phyloP scores from a whole-genome alignment of 768 basidiomycete species.

The Lactifluus rugatus region DNA sequence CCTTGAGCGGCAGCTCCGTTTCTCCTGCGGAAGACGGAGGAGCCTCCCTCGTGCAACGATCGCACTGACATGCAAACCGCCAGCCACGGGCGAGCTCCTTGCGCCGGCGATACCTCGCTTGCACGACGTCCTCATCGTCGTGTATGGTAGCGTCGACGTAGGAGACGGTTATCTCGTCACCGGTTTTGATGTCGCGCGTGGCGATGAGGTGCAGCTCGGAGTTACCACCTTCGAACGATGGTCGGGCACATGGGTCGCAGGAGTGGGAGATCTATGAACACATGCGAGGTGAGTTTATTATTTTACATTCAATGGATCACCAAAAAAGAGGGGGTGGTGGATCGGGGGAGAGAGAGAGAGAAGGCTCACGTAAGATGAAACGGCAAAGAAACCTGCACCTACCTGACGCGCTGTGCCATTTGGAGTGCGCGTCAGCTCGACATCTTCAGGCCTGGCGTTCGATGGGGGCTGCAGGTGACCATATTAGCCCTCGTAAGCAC shows the following conservation, averaged over 20 bases:
- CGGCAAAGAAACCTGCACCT: constrained; percentile 63
- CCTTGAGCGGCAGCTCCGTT: constrained; percentile 29
- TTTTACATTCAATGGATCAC: background rate
- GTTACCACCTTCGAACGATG: constrained; percentile 56
- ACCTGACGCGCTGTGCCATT: constrained; percentile 67
- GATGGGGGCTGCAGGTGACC: constrained; percentile 38
- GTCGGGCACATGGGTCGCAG: constrained; percentile 56
- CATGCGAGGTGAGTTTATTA: background rate
- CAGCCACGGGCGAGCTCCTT: constrained; percentile 72
- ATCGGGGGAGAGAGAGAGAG: background rate
- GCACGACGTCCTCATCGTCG: constrained; percentile 40
- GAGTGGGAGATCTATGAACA: constrained; percentile 53
- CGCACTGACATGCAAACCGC: constrained; percentile 69
- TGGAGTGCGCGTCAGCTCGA: constrained; percentile 69
- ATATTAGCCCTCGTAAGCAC: background rate
- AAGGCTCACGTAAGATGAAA: constrained; percentile 58
- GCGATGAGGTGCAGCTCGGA: constrained; percentile 65
- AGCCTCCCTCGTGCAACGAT: constrained; percentile 51
- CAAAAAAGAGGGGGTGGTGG: no score
- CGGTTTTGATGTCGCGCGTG: constrained; percentile 53
- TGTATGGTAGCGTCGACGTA: constrained; percentile 61
- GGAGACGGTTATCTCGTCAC: constrained; percentile 67
- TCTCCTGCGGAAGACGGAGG: constrained; percentile 19
- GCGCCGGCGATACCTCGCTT: constrained; percentile 56
- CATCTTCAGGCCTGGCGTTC: constrained; percentile 51